Evolutionary conservation across 257 asterid genomes (phyloP).

Genomic region (Plantago ovata): DNA sequence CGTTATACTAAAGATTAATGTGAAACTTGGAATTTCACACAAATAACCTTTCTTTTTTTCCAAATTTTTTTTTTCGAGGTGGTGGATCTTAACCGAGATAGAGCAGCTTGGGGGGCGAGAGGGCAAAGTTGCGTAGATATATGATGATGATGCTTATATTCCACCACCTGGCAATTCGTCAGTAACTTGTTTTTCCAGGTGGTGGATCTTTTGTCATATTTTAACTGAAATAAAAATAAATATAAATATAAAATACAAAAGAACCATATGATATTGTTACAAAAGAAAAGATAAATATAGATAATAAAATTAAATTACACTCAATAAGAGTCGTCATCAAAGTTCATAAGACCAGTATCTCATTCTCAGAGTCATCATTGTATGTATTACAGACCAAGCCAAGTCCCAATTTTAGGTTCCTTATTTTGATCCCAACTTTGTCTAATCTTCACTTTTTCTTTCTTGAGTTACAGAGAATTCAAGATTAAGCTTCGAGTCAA

Average conservation of each 20-base stretch:
- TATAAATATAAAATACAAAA: neutral
- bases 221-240: neutral
- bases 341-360: conserved; percentile 4
- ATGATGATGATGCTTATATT: neutral
- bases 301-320: neutral
- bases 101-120: too few species aligned
- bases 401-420: conserved; percentile 33
- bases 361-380: neutral
- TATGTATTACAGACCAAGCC: conserved; percentile 4
- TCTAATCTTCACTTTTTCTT: neutral
- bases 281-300: too few species aligned
- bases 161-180: neutral
- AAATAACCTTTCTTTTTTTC: too few species aligned
- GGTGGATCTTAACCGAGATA: too few species aligned
- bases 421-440: neutral
- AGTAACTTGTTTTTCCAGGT: neutral
- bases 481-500: conserved; percentile 7
- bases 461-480: conserved; percentile 20
- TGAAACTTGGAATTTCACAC: too few species aligned
- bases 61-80: too few species aligned
- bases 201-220: neutral
- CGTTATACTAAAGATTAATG: too few species aligned
- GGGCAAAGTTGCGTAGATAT: neutral
- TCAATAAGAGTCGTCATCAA: neutral
- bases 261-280: neutral